Percentiles rank a stretch among this genome's conserved stretches.
Conservation (phyloP, 2,329 filamentous ascomycete genomes). For the Sporothrix inflata region DNA sequence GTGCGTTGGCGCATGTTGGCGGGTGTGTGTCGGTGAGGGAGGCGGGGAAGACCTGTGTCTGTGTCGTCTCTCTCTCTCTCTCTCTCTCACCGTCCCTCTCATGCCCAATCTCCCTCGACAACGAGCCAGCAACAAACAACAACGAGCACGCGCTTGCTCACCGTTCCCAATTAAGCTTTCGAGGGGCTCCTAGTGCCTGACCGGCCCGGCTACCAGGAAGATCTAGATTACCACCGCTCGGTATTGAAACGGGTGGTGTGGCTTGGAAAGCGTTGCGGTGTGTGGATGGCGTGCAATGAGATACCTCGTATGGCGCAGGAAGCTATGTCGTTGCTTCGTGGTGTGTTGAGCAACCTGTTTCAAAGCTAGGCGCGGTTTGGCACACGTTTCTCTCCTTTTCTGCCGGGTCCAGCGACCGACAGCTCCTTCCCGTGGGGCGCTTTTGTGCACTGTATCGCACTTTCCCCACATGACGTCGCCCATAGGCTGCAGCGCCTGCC, state of each 20-base stretch:
- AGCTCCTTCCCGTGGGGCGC: slow-evolving; percentile 12
- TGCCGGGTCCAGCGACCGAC: slow-evolving; percentile 19
- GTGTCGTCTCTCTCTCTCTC: too few relatives aligned
- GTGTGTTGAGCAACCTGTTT: neutral
- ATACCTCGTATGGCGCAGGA: neutral
- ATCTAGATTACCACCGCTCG: slow-evolving; percentile 25
- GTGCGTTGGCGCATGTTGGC: slow-evolving; percentile 73
- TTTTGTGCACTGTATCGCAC: neutral
- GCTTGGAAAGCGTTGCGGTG: neutral
- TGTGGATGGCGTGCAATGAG: neutral
- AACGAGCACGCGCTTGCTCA: neutral
- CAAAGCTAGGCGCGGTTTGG: slow-evolving; percentile 1
- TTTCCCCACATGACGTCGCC: slow-evolving; percentile 20
- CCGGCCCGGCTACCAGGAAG: slow-evolving; percentile 15
- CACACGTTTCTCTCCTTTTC: slow-evolving; percentile 9
- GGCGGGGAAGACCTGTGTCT: neutral
- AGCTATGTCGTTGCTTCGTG: neutral
- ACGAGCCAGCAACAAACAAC: neutral
- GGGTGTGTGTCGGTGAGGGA: neutral
- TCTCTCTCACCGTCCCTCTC: neutral
- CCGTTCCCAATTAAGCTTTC: slow-evolving; percentile 26
- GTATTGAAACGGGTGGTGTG: slow-evolving; percentile 14
- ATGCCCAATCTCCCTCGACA: neutral
- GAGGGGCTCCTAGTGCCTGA: slow-evolving; percentile 20
- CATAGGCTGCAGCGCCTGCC: slow-evolving; percentile 13